Evolutionary conservation across 2,329 filamentous ascomycete species (phyloP), one percentile per base, ranked within the genome.

Genomic region (Alternaria sp.): DNA sequence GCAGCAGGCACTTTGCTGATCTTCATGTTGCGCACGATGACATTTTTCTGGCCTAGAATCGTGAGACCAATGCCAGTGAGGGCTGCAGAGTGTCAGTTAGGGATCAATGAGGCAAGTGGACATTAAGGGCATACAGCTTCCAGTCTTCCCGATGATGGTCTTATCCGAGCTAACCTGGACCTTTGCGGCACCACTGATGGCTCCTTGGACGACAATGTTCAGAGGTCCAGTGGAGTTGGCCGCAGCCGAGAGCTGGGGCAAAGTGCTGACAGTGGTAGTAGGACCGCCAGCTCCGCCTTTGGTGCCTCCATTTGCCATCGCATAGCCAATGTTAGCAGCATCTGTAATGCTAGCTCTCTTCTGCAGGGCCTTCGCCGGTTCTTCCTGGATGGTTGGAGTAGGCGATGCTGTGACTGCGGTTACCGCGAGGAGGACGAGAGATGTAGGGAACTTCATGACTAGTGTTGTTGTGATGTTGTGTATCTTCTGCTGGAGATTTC

Each of bases 11-110:
- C 70, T 39, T 88, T 86, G 67, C 87, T 83, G 62, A 82, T 79
- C 66, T 88, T 86, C 63, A 89, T 72, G 79, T 89, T 89, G 41
- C 86, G 84, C 61, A 89, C 73, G 61, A 89, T 89, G 48, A 89
- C 86, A 72, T 89, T 89, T 56, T 76, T 79, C 51, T 80, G 78
- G 32, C 79, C 77, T 58, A 83, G 82, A 75, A 89, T 81, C 59
- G 83, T 82, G 44, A 88, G 76, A 36, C 86, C 86, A 32, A 84
- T 71, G 18, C 83, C 82, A 12, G 61, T 66, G 34, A 74, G 39
- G 74, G 79, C 61, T 79, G 34, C 24, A 79, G 69, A 1, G 71
- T 76, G 3, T 81, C 74, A 28, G 81, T 78, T 5, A 71, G 66
- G 16, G 4, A 11, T 47, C 20, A 14, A 9, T 8, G 20, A 18